These are phyloP conservation scores for Psidium guajava DNA, from an alignment of 345 rosid genomes.

Conservation along the genomic window DNA sequence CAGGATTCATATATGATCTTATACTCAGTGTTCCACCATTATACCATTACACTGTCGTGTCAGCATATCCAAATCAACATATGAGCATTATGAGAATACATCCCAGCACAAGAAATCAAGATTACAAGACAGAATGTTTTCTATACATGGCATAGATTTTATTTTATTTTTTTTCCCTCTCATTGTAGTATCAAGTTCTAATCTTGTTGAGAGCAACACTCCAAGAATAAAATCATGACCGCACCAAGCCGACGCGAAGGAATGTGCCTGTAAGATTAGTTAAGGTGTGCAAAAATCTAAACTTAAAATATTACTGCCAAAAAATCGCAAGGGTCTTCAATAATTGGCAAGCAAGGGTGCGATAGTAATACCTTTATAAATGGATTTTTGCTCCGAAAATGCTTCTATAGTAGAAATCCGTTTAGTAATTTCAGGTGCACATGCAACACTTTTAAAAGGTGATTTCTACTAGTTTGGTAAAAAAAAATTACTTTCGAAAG, in stretches of 20 bases:
- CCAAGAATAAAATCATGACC: neutral
- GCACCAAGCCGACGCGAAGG: neutral
- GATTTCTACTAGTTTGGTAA: too few relatives aligned
- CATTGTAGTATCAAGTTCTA: neutral
- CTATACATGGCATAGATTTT: neutral
- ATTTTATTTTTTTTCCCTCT: neutral
- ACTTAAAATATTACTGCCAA: neutral
- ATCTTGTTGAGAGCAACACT: neutral
- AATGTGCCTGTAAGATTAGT: neutral
- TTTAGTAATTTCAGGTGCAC: too few relatives aligned
- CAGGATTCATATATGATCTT: too few relatives aligned
- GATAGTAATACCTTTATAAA: too few relatives aligned
- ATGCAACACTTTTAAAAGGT: too few relatives aligned
- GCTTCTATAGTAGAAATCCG: too few relatives aligned
- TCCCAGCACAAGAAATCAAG: neutral
- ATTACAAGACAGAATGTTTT: neutral
- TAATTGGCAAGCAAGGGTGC: neutral
- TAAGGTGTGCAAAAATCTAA: neutral
- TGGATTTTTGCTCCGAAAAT: too few relatives aligned
- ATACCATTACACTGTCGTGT: too few relatives aligned
- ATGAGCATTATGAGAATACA: neutral
- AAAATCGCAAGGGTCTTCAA: neutral
- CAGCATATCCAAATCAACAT: neutral
- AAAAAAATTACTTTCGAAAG: too few relatives aligned
- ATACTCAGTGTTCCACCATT: too few relatives aligned